Conservation (phyloP, 164 flowering plant genomes). For the Vitis rotundifolia region DNA sequence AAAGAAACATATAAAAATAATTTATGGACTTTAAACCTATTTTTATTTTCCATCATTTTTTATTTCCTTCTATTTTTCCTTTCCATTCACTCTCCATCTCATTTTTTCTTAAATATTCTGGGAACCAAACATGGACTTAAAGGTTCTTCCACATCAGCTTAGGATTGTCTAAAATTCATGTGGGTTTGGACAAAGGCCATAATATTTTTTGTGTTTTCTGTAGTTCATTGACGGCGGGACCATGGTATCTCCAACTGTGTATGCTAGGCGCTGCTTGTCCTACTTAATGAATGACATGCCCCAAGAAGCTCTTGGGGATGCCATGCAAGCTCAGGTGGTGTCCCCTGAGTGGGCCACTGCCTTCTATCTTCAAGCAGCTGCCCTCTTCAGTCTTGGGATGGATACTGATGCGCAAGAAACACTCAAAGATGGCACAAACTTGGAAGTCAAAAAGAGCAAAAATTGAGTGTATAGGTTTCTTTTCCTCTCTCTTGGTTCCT, state of each 20-base stretch:
- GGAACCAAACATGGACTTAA: neutral
- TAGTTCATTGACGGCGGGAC: conserved; percentile 90
- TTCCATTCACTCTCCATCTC: neutral
- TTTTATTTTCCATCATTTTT: too few species aligned
- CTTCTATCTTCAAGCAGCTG: conserved; percentile 78
- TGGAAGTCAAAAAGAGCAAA: conserved; percentile 70
- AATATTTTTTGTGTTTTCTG: conserved; percentile 5
- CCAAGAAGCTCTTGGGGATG: conserved; percentile 85
- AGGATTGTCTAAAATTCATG: conserved; percentile 2
- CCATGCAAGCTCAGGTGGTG: conserved; percentile 82
- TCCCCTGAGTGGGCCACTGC: conserved; percentile 92
- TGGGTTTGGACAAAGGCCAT: neutral
- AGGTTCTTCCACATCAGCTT: neutral
- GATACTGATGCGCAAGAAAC: conserved; percentile 79
- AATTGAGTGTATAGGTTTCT: conserved; percentile 51
- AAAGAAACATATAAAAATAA: too few species aligned
- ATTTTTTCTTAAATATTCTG: neutral
- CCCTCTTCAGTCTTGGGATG: conserved; percentile 85
- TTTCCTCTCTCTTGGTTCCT: conserved; percentile 1
- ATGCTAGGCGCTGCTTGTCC: conserved; percentile 78
- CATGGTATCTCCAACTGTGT: conserved; percentile 86
- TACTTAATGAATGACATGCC: conserved; percentile 77
- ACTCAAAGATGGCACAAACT: conserved; percentile 68
- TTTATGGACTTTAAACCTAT: too few species aligned
- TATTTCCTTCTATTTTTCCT: too few species aligned